phyloP scores from a whole-genome alignment of 176 grass and related monocot species.

The Puya raimondii region DNA sequence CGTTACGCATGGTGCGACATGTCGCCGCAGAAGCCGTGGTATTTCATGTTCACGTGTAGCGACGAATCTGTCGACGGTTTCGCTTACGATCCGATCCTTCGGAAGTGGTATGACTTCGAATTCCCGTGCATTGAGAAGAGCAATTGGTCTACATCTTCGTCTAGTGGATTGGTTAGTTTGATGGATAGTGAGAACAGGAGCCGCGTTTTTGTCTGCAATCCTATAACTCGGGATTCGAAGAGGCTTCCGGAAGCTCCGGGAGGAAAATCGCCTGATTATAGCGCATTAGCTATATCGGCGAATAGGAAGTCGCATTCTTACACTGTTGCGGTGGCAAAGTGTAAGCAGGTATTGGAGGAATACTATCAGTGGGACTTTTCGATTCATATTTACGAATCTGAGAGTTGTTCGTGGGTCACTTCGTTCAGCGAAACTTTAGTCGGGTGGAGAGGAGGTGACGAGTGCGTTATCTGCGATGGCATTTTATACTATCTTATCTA shows the following conservation, averaged over 20 bases:
- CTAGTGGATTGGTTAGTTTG: constrained; percentile 56
- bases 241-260: constrained; percentile 44
- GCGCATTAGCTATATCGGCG: constrained; percentile 52
- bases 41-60: constrained; percentile 87
- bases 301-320: constrained; percentile 44
- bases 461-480: constrained; percentile 82
- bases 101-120: constrained; percentile 75
- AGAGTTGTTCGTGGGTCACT: constrained; percentile 41
- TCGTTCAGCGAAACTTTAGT: constrained; percentile 44
- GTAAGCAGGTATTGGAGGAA: constrained; percentile 52
- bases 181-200: constrained; percentile 71
- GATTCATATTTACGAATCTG: constrained; percentile 60
- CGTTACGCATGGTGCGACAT: constrained; percentile 34
- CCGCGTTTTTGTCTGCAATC: constrained; percentile 70
- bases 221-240: constrained; percentile 58
- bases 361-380: constrained; percentile 65
- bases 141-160: constrained; percentile 71
- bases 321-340: constrained; percentile 54
- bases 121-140: constrained; percentile 85
- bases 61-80: constrained; percentile 52
- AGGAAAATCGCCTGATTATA: constrained; percentile 56
- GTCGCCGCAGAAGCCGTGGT: constrained; percentile 75
- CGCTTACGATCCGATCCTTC: constrained; percentile 41
- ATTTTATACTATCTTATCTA: constrained; percentile 72
- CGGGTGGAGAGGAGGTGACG: constrained; percentile 59